phyloP scores from a whole-genome alignment of 805 yeast genomes.

The Dipodascus albidus region DNA sequence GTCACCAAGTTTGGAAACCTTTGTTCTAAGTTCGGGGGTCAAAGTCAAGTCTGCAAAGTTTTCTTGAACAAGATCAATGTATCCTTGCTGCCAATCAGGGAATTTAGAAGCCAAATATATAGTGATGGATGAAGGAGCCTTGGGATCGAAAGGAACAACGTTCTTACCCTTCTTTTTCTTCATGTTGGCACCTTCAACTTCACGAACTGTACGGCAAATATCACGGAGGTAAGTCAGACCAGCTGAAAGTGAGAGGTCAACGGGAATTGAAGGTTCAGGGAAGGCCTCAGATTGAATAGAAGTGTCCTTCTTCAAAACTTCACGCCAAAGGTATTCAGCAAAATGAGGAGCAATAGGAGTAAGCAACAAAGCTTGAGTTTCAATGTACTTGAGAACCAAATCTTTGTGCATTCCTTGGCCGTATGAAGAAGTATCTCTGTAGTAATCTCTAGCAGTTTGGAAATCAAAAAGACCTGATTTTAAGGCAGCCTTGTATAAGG shows the following conservation, averaged over 20 bases:
- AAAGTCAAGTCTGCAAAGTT: slow-evolving; percentile 19
- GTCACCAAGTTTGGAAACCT: slow-evolving; percentile 39
- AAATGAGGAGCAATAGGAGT: slow-evolving; percentile 96
- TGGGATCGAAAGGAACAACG: slow-evolving; percentile 59
- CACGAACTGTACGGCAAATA: slow-evolving; percentile 77
- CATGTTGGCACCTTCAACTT: slow-evolving; percentile 76
- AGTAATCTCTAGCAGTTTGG: slow-evolving; percentile 92
- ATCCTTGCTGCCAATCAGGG: slow-evolving; percentile 83
- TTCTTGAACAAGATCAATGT: slow-evolving; percentile 61
- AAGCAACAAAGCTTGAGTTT: slow-evolving; percentile 70
- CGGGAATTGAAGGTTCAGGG: slow-evolving; percentile 66
- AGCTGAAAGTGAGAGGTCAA: slow-evolving; percentile 49
- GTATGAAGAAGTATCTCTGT: slow-evolving; percentile 59
- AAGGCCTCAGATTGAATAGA: slow-evolving; percentile 67
- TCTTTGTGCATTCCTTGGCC: slow-evolving; percentile 64
- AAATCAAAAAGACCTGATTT: slow-evolving; percentile 87
- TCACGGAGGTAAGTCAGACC: slow-evolving; percentile 71
- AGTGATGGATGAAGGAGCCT: slow-evolving; percentile 62
- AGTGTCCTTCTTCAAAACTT: slow-evolving; percentile 52
- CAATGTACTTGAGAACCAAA: slow-evolving; percentile 70
- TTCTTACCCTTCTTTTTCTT: slow-evolving; percentile 78
- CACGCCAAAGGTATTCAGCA: slow-evolving; percentile 81
- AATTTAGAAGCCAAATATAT: slow-evolving; percentile 70
- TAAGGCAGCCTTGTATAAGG: slow-evolving; percentile 80
- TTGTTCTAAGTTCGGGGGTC: slow-evolving; percentile 27